A percentile compares a stretch with the other conserved stretches of the same genome.
Conservation (phyloP, 768 basidiomycete species). For the Russula lepida region DNA sequence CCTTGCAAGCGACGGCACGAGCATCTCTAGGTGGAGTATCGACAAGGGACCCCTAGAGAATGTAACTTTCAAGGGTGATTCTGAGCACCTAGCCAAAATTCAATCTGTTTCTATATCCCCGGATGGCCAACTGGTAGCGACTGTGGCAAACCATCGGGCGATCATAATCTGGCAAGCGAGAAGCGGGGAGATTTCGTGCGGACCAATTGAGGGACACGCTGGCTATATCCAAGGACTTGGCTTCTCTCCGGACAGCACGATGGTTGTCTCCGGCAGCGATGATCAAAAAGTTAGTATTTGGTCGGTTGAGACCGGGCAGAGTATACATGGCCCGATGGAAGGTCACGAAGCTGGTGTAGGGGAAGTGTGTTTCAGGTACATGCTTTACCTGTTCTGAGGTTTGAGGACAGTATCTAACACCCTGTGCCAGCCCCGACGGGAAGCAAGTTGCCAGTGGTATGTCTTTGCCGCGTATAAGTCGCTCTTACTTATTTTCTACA, state of each 20-base stretch:
- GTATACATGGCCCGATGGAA: conserved; percentile 10
- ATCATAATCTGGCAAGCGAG: conserved; percentile 16
- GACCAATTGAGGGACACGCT: conserved; percentile 17
- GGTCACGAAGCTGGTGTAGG: conserved; percentile 5
- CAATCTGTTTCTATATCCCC: conserved; percentile 16
- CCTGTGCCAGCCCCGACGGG: conserved; percentile 7
- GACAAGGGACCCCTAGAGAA: neutral
- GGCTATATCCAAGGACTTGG: conserved; percentile 9
- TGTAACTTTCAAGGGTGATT: neutral
- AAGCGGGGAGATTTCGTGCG: conserved; percentile 6
- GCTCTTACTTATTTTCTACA: neutral
- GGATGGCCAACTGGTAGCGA: conserved; percentile 10
- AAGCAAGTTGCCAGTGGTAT: conserved; percentile 14
- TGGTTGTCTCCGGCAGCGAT: conserved; percentile 16
- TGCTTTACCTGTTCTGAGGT: neutral
- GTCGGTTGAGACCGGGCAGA: conserved; percentile 7
- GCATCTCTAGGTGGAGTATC: conserved; percentile 1
- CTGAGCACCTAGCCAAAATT: neutral
- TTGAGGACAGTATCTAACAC: neutral
- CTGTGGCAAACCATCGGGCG: neutral
- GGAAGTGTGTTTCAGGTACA: conserved; percentile 13
- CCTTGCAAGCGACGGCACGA: neutral
- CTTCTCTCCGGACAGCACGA: conserved; percentile 17
- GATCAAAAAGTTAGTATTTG: conserved; percentile 15
- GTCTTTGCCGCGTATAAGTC: neutral